Evolutionary conservation across 495 filamentous ascomycete genomes (phyloP), one percentile per base, ranked within the genome.

Genomic region (Xylona heveae): DNA sequence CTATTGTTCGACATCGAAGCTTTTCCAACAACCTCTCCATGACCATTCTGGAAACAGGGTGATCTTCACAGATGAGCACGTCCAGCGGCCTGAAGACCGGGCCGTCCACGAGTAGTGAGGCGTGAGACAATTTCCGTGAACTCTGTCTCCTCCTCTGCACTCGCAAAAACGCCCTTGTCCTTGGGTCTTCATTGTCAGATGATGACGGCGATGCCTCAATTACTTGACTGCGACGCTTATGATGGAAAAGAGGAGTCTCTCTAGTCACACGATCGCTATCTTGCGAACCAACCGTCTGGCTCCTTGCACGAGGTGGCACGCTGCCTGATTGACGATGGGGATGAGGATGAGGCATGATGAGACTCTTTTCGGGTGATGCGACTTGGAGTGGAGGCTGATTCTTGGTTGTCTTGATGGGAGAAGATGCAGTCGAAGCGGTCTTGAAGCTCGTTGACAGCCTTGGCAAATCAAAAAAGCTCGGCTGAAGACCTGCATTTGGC

Each of bases 1-100:
- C 74, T 38, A 97, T 91, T n/a, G 83, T 93, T 12, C 90, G 77
- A 42, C 88, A 97, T 21, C 77, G 73, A 22, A 97, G 62, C 53
- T 91, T 95, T 51, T 95, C 90, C 27, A 95, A 68, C 4, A 95
- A 55, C 36, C 84, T 80, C 46, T 95, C 88, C 88, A 95, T 93
- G 15, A 97, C 83, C 51, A 95, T 61, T 28, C 83, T 68, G 10
- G 85, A 93, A n/a, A 95, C 82, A 1, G 90, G 90, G 47, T 95
- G 88, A 49, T 95, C 90, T 54, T 97, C 88, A 50, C 88, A 95
- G 32, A 97, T 84, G 19, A 97, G 63, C 13, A 97, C 76, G 52
- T 97, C 83, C 24, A 97, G 52, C 29, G 88, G 80, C 14, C 90
- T 71, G 52, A 93, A 97, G 22, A 71, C 54, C 8, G 90, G 90